Evolutionary conservation across 2,329 filamentous ascomycete genomes (phyloP).

Genomic region (Hypoxylon sp.): DNA sequence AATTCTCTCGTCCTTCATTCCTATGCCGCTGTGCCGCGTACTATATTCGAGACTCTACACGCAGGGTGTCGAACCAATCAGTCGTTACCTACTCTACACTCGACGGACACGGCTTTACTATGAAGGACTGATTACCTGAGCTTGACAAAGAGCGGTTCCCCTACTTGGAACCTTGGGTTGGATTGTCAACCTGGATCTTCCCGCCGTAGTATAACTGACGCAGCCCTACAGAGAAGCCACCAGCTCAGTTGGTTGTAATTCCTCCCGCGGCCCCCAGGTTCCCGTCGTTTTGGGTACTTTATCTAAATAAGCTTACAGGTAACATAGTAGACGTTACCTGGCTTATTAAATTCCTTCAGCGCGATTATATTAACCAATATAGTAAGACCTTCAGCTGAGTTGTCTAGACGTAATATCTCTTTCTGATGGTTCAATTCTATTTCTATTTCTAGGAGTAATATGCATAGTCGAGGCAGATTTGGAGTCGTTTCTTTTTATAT

Average conservation of each 20-base stretch:
- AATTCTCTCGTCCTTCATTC: constrained; percentile 39
- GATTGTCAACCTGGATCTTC: constrained; percentile 45
- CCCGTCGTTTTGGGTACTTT: constrained; percentile 39
- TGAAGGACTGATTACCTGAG: constrained; percentile 37
- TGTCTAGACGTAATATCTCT: constrained; percentile 13
- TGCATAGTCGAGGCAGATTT: constrained; percentile 8
- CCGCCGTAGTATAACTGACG: constrained; percentile 45
- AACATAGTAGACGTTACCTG: constrained; percentile 17
- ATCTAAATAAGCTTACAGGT: constrained; percentile 40
- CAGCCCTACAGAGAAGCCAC: constrained; percentile 45
- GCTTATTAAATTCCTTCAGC: constrained; percentile 30
- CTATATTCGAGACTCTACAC: constrained; percentile 44
- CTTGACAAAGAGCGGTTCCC: constrained; percentile 41
- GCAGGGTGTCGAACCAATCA: constrained; percentile 34
- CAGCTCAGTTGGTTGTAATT: constrained; percentile 38
- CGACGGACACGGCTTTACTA: constrained; percentile 10
- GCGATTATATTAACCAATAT: constrained; percentile 21
- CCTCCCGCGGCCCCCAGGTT: constrained; percentile 41
- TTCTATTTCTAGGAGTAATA: constrained; percentile 29
- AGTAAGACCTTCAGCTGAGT: constrained; percentile 21
- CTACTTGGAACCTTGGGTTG: constrained; percentile 35
- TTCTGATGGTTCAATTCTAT: background rate
- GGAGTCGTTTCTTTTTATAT: constrained; percentile 12
- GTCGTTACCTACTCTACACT: constrained; percentile 9
- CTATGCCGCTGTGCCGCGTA: constrained; percentile 43